phyloP scores from a whole-genome alignment of 2,329 filamentous ascomycete species.

The Myriosclerotinia duriaeana region DNA sequence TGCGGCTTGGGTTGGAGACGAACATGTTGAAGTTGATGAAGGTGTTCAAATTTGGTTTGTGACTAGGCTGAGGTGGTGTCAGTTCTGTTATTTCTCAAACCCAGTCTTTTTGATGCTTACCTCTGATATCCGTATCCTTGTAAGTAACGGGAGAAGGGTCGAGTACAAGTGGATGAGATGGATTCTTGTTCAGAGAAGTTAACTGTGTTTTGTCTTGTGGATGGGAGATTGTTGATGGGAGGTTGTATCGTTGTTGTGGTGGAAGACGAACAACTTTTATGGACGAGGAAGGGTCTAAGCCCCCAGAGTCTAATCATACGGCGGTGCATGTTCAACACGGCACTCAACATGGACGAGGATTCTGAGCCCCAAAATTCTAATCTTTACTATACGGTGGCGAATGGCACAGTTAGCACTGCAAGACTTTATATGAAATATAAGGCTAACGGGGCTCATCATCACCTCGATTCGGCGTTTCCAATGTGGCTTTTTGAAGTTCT shows the following conservation, averaged over 20 bases:
- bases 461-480: no score
- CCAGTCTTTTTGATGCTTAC: neutral
- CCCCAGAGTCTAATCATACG: neutral
- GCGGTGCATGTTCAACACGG: neutral
- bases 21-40: constrained; percentile 5
- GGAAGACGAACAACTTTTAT: neutral
- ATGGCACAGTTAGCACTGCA: no score
- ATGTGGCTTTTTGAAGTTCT: no score
- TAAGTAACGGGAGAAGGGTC: neutral
- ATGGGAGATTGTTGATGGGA: neutral
- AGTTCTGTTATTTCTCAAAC: neutral
- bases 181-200: neutral
- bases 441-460: no score
- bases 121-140: neutral
- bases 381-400: no score
- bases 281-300: neutral
- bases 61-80: neutral
- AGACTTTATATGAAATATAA: no score
- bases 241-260: neutral
- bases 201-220: neutral
- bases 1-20: neutral
- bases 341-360: no score
- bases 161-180: neutral
- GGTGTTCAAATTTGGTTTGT: neutral
- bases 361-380: no score